phyloP scores from a whole-genome alignment of 2,329 filamentous ascomycete genomes.

The Sporothrix sp. region DNA sequence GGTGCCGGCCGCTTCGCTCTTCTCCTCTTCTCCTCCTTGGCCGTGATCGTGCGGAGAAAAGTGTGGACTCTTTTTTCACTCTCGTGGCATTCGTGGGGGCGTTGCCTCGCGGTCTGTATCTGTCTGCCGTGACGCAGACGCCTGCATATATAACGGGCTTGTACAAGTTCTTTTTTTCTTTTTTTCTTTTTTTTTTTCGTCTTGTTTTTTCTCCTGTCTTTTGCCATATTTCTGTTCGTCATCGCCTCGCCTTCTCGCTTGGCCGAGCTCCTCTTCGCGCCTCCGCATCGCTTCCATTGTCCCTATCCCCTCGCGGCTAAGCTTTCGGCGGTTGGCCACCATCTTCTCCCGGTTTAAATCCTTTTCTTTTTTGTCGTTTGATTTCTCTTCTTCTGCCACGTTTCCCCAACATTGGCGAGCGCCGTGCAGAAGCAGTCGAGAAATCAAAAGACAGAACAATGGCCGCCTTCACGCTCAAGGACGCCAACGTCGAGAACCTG shows the following conservation, averaged over 20 bases:
- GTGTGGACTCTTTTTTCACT: no score
- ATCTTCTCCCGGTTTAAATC: not conserved
- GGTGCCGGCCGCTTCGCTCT: no score
- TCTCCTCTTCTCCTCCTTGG: no score
- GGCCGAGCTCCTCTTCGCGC: not conserved
- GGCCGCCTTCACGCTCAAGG: conserved; percentile 19
- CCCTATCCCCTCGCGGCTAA: conserved; percentile 5
- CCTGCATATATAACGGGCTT: no score
- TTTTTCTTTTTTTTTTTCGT: not conserved
- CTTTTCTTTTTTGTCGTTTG: not conserved
- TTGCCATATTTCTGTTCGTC: not conserved
- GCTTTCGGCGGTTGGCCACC: not conserved
- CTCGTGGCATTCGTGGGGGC: no score
- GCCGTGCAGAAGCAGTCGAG: no score
- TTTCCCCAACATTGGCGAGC: no score
- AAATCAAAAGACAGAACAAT: no score
- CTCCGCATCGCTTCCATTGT: conserved; percentile 3
- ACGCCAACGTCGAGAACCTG: conserved; percentile 25
- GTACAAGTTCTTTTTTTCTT: not conserved
- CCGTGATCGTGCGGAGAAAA: no score
- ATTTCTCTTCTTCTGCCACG: not conserved
- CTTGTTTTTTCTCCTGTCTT: not conserved
- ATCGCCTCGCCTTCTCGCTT: not conserved
- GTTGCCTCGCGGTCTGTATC: no score
- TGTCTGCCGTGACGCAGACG: no score